These are phyloP conservation scores for Guyanaporus albipodus DNA, from an alignment of 768 basidiomycete genomes.

Conservation along the genomic window DNA sequence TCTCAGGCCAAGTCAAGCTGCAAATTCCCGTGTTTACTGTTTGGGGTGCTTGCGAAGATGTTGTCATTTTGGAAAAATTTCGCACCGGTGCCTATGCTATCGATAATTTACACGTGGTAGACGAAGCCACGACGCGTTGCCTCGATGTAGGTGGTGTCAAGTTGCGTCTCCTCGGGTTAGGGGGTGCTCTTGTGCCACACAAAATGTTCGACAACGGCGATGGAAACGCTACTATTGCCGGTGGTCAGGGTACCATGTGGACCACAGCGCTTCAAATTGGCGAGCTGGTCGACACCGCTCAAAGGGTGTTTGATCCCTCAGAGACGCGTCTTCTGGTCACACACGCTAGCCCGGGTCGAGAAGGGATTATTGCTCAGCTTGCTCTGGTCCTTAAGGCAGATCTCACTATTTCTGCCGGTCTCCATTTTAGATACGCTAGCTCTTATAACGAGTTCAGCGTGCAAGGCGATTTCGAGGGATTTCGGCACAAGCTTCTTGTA, in stretches of 20 bases:
- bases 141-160: constrained; percentile 92
- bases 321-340: constrained; percentile 94
- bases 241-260: constrained; percentile 99
- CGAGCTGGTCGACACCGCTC: constrained; percentile 95
- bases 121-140: constrained; percentile 92
- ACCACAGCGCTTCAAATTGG: constrained; percentile 96
- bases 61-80: constrained; percentile 89
- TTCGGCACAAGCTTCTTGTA: constrained; percentile 70
- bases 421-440: constrained; percentile 96
- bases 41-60: constrained; percentile 97
- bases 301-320: constrained; percentile 85
- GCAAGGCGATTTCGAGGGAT: constrained; percentile 83
- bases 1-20: constrained; percentile 87
- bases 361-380: constrained; percentile 89
- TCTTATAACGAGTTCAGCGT: constrained; percentile 98
- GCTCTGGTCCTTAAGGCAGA: constrained; percentile 90
- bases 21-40: constrained; percentile 93
- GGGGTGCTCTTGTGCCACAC: constrained; percentile 91
- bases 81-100: constrained; percentile 77
- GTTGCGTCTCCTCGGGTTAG: constrained; percentile 90
- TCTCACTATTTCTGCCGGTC: constrained; percentile 87
- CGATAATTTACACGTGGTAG: constrained; percentile 87
- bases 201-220: constrained; percentile 95
- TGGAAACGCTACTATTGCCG: constrained; percentile 94
- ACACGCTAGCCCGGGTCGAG: constrained; percentile 88